Conservation (phyloP, 768 basidiomycete species). For the Boletus edulis region DNA sequence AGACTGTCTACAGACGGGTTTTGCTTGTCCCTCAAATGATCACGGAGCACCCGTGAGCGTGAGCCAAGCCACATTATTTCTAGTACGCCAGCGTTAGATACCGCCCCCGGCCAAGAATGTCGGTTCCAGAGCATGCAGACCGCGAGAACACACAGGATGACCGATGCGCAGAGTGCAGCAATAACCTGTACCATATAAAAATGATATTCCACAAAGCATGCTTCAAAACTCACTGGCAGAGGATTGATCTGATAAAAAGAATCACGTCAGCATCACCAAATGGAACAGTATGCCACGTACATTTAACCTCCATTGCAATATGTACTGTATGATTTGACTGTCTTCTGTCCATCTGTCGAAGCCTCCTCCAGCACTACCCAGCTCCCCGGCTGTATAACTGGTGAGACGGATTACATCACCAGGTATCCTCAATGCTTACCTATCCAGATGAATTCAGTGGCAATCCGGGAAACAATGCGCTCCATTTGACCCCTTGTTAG, state of each 20-base stretch:
- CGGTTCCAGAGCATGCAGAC: neutral
- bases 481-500: neutral
- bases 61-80: neutral
- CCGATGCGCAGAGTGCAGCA: neutral
- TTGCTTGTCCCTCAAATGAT: neutral
- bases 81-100: neutral
- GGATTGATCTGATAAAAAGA: neutral
- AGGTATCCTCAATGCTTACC: neutral
- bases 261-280: neutral
- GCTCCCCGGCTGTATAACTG: neutral
- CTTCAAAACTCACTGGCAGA: neutral
- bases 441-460: neutral
- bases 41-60: neutral
- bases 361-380: neutral
- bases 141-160: neutral
- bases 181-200: neutral
- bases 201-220: neutral
- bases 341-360: neutral
- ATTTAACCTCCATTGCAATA: neutral
- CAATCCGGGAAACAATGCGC: neutral
- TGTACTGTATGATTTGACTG: neutral
- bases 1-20: neutral
- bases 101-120: neutral
- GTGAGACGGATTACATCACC: neutral
- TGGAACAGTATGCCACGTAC: neutral